A percentile compares a stretch with the other conserved stretches of the same genome.
Evolutionary conservation across 768 basidiomycete species (phyloP).

Genomic region (Boletus edulis): DNA sequence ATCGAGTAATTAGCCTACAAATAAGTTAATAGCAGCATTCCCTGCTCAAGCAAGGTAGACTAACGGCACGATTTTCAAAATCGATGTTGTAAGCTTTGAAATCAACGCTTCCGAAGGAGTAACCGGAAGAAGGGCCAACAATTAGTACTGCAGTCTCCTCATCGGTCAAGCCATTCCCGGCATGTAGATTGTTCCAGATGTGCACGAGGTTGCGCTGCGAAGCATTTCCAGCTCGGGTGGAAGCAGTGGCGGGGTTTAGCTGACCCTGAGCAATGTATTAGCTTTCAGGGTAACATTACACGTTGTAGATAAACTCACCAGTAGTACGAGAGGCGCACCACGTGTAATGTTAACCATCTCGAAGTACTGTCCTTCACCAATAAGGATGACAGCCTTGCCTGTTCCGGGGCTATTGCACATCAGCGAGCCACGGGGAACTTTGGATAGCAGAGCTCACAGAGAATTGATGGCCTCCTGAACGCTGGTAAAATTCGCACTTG

Average conservation of each 20-base stretch:
- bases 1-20: conserved; percentile 53
- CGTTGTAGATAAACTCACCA: conserved; percentile 36
- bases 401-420: conserved; percentile 37
- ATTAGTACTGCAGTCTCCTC: conserved; percentile 57
- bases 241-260: conserved; percentile 37
- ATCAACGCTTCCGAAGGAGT: conserved; percentile 49
- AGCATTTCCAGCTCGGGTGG: conserved; percentile 41
- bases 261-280: conserved; percentile 42
- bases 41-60: conserved; percentile 12
- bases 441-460: conserved; percentile 39
- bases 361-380: conserved; percentile 57
- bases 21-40: background rate
- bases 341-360: conserved; percentile 60
- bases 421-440: background rate
- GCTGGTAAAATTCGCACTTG: conserved; percentile 42
- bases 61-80: conserved; percentile 64
- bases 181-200: conserved; percentile 49
- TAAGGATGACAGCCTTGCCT: conserved; percentile 46
- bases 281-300: background rate
- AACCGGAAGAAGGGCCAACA: conserved; percentile 51
- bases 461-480: conserved; percentile 57
- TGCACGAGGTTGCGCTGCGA: conserved; percentile 49
- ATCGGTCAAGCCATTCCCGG: conserved; percentile 45
- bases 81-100: conserved; percentile 69
- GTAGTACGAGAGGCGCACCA: conserved; percentile 49